Percentiles rank a stretch among this genome's conserved stretches.
phyloP scores from a whole-genome alignment of 352 stramenopile genomes.

The Phytopythium ostracodes region DNA sequence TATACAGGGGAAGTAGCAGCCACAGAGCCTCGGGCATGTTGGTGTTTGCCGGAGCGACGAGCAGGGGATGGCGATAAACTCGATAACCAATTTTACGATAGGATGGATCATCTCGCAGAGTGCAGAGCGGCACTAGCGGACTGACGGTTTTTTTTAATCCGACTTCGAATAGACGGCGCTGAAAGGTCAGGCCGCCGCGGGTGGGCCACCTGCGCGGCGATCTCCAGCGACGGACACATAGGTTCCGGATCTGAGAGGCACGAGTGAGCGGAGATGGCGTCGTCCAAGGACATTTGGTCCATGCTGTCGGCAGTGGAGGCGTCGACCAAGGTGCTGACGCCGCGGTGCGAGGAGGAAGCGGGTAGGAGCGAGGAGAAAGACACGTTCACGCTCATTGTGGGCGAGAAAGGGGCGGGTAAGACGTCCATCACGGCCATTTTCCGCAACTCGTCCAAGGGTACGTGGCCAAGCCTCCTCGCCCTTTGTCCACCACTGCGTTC shows the following conservation, averaged over 20 bases:
- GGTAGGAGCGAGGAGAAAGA: conserved; percentile 48
- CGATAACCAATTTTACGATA: neutral
- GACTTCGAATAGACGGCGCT: too few species aligned
- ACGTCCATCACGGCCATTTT: conserved; percentile 72
- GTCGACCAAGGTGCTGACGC: conserved; percentile 19
- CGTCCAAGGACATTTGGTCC: conserved; percentile 69
- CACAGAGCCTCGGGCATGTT: too few species aligned
- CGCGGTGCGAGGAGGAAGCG: conserved; percentile 13
- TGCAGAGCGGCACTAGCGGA: neutral
- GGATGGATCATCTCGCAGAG: neutral
- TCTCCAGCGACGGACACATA: neutral
- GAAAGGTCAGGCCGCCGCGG: neutral
- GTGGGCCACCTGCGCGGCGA: neutral
- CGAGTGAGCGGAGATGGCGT: conserved; percentile 4
- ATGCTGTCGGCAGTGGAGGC: conserved; percentile 52
- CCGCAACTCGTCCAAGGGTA: conserved; percentile 56
- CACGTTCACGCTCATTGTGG: conserved; percentile 68
- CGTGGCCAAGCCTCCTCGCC: too few species aligned
- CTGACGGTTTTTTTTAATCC: neutral
- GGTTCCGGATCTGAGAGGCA: too few species aligned
- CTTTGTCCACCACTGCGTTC: neutral
- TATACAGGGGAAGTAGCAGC: too few species aligned
- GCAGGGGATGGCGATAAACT: neutral
- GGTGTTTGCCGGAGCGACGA: too few species aligned
- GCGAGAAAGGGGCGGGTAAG: conserved; percentile 72